A percentile compares a stretch with the other conserved stretches of the same genome.
These are phyloP conservation scores for Aspergillus sojae DNA, from an alignment of 2,329 filamentous ascomycete species.

Conservation along the genomic window DNA sequence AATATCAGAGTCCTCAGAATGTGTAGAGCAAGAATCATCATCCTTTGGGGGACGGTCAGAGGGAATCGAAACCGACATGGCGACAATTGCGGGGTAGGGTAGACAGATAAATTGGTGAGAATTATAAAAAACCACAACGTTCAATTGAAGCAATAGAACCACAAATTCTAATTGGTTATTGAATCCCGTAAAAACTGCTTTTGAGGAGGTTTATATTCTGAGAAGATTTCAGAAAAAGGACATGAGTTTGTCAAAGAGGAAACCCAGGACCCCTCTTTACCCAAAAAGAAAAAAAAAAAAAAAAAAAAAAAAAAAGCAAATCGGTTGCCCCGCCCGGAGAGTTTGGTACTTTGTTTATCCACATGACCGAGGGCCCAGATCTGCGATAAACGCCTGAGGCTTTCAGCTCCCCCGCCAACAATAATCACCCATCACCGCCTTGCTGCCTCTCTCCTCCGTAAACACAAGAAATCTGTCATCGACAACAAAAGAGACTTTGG, in stretches of 20 bases:
- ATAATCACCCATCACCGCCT: constrained; percentile 25
- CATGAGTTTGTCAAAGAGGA: background rate
- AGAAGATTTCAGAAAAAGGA: constrained; percentile 1
- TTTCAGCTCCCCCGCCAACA: constrained; percentile 25
- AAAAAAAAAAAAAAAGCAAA: constrained; percentile 2
- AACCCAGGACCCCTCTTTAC: constrained; percentile 7
- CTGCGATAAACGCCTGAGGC: constrained; percentile 21
- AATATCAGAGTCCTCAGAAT: constrained; percentile 49
- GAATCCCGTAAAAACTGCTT: background rate
- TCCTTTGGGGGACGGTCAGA: constrained; percentile 25
- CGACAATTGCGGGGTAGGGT: constrained; percentile 10
- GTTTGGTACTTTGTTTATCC: constrained; percentile 26
- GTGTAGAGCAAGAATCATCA: constrained; percentile 28
- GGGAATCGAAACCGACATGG: constrained; percentile 35
- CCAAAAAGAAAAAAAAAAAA: constrained; percentile 9
- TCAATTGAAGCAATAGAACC: background rate
- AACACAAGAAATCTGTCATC: background rate
- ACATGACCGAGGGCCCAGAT: constrained; percentile 17
- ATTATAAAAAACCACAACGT: background rate
- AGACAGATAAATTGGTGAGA: background rate
- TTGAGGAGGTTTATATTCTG: background rate
- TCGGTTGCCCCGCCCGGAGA: constrained; percentile 23
- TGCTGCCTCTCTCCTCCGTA: constrained; percentile 5
- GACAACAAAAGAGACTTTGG: background rate
- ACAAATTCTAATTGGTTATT: background rate